Base-by-base conservation (phyloP, 2,329 filamentous ascomycete species). In the Fonsecaea monophora region DNA sequence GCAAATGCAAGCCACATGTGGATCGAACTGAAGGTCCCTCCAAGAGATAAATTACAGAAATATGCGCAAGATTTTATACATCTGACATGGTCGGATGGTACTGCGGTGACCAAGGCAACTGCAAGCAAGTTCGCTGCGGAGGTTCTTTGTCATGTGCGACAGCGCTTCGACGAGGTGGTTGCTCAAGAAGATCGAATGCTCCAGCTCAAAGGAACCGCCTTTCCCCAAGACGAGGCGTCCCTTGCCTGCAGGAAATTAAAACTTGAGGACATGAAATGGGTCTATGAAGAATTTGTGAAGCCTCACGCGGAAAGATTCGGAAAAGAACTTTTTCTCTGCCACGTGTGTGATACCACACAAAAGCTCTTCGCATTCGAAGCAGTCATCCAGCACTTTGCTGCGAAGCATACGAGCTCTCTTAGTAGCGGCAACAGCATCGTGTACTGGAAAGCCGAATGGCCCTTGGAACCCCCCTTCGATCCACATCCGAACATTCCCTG, bases 221-320 rank as follows among this genome's bases (percentile, higher is more conserved):
- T 71, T 45, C 79, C 81, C 1, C 79, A 84, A 68, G 85, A 83
- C 0, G 82, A 86, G 6, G 85, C 83, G 72, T 87, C 84, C 32
- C 35, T 64, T 12, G 53, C 57, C 10, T 66, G 40, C 60, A 83
- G 86, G 75, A 89, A 84, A 74, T 81, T 94, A 60, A 90, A 89
- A 0, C 79, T 95, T 71, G 91, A 94, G 75, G 92, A 94, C 74
- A 93, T 95, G 91, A 94, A 91, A 77, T 94, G 90, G 87, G 82
- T 94, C 35, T 94, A 91, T 75, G 91, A 94, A 73, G 86, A 86
- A 71, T 93, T 92, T 76, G 84, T 95, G 75, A 91, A 88, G 74
- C 87, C 87, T 30, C 79, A 87, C 62, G 92, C 89, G 2, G 89
- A 92, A 68, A 79, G 82, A 54, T 84, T 85, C 72, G 83, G 87